Base-by-base conservation (phyloP, 495 filamentous ascomycete species). In the Neurospora discreta region DNA sequence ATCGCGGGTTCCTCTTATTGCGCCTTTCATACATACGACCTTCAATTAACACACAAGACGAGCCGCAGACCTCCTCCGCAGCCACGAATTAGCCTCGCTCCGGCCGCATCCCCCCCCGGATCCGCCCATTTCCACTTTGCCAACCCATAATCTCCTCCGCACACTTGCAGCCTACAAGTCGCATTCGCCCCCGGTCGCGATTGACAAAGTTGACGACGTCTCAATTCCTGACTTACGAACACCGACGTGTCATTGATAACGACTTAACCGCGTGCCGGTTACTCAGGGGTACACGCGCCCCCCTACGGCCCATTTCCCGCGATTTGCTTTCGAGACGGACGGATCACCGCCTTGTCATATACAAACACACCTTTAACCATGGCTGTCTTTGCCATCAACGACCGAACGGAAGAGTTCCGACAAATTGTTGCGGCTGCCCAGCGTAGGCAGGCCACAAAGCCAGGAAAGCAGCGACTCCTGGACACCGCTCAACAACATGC, bases 361-460 rank as follows among this genome's bases (percentile, higher is more conserved):
- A 20, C 38, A 16, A 15, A 39, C 20, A 70, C 30, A 58, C 13
- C 68, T 40, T 33, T 73, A 78, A 76, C 68, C 20, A 87, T 88
- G 85, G 86, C 84, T 65, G 81, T 87, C 76, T 69, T 81, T 20
- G 93, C 93, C 58, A 97, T 98, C 82, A 96, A 99, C 86, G 95
- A 99, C 83, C 92, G 95, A 76, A 99, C 95, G 70, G 86, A 86
- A 79, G 95, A 99, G 84, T 99, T 99, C 84, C 91, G 90, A 76
- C 90, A 93, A 73, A 94, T 98, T 78, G 87, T 98, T 68, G 85
- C 86, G 23, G 93, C 94, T 77, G 92, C 92, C 71, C 92, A 97
- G 81, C 91, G 89, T 75, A 87, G 89, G 52, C 86, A 91, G 71
- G 85, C 87, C 16, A 82, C 89, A 1, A 95, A 93, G 81, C 85